These are phyloP conservation scores for Tulasnella calospora DNA, from an alignment of 768 basidiomycete genomes.

Conservation along the genomic window DNA sequence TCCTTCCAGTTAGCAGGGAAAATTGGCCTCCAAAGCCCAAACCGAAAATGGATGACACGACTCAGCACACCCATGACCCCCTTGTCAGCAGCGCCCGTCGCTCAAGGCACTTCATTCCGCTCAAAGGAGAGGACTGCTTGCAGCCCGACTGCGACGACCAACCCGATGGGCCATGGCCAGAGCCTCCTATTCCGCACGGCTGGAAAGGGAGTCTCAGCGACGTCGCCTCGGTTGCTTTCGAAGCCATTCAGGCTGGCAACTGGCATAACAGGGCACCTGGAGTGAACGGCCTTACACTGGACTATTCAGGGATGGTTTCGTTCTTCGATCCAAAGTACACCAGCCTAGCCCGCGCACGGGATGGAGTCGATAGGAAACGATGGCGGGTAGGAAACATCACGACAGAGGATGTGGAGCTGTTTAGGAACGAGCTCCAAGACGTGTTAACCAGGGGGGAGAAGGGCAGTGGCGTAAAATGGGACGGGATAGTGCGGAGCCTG, in stretches of 20 bases:
- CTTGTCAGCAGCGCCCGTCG: no score
- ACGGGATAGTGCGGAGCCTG: background rate
- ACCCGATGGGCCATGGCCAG: background rate
- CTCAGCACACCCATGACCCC: no score
- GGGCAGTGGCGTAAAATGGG: background rate
- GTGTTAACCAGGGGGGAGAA: background rate
- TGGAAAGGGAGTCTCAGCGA: slow-evolving; percentile 2
- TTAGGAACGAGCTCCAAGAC: background rate
- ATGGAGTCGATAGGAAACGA: background rate
- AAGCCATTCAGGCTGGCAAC: slow-evolving; percentile 18
- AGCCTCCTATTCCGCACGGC: background rate
- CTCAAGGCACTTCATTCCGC: no score
- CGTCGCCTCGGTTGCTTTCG: background rate
- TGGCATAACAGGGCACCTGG: slow-evolving; percentile 13
- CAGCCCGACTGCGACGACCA: no score
- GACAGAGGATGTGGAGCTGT: background rate
- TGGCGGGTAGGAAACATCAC: slow-evolving; percentile 1
- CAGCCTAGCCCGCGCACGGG: slow-evolving; percentile 1
- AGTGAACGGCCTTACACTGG: background rate
- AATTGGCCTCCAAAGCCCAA: no score
- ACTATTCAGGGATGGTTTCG: slow-evolving; percentile 7
- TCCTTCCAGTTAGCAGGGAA: background rate
- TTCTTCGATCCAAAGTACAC: slow-evolving; percentile 17
- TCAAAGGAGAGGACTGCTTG: no score
- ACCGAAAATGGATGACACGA: no score